Evolutionary conservation across 805 yeast species (phyloP).

Genomic region (Metschnikowia kofuensis): DNA sequence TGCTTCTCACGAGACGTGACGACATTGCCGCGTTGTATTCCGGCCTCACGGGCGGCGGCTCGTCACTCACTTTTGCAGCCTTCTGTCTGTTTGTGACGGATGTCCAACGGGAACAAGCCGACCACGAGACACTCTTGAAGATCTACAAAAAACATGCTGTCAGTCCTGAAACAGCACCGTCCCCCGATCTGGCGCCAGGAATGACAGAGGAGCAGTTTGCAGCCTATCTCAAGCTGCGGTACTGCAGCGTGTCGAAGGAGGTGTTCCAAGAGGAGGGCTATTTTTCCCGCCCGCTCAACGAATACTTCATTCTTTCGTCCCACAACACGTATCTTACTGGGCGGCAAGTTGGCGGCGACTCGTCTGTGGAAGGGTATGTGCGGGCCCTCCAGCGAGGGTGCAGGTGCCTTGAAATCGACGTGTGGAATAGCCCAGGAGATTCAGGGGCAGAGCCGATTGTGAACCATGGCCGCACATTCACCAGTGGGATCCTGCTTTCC

Average conservation of each 20-base stretch:
- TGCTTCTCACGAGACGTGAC: constrained; percentile 57
- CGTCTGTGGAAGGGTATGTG: constrained; percentile 88
- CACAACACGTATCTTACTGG: constrained; percentile 93
- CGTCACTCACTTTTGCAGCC: constrained; percentile 20
- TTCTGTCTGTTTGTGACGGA: constrained; percentile 41
- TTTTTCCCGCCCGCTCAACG: constrained; percentile 60
- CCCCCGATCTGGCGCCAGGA: background rate
- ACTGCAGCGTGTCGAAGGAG: constrained; percentile 9
- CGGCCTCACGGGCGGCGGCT: constrained; percentile 20
- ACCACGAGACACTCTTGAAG: constrained; percentile 25
- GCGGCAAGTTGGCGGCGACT: constrained; percentile 79
- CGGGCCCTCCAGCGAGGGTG: constrained; percentile 89
- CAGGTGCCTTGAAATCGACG: constrained; percentile 89
- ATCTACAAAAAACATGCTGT: constrained; percentile 26
- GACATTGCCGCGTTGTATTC: constrained; percentile 59
- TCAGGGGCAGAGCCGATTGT: constrained; percentile 69
- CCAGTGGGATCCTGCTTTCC: constrained; percentile 64
- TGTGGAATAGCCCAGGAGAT: constrained; percentile 77
- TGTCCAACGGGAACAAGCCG: constrained; percentile 46
- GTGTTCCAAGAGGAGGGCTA: constrained; percentile 17
- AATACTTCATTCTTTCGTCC: constrained; percentile 87
- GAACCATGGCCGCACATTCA: constrained; percentile 84
- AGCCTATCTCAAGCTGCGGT: constrained; percentile 11
- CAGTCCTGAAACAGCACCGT: background rate
- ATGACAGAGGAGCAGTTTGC: constrained; percentile 4